Percentiles rank a stretch among this genome's conserved stretches.
These are phyloP conservation scores for Jatropha podagrica DNA, from an alignment of 441 rosid genomes.

Conservation along the genomic window DNA sequence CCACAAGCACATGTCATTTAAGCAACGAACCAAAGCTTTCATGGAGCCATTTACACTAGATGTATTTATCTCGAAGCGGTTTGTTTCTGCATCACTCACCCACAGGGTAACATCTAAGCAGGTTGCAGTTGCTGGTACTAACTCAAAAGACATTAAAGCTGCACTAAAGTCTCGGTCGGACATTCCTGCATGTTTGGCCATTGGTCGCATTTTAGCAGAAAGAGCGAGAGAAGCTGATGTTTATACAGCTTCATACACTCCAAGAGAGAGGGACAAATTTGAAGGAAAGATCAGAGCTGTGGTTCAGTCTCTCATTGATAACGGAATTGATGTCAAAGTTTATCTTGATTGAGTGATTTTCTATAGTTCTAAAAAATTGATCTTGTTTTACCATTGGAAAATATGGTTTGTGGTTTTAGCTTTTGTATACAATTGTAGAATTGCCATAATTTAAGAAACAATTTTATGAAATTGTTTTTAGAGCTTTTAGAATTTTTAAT, in stretches of 20 bases:
- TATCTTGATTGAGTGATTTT: slow-evolving; percentile 57
- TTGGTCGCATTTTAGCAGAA: slow-evolving; percentile 70
- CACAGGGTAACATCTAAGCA: slow-evolving; percentile 86
- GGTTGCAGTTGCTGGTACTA: slow-evolving; percentile 91
- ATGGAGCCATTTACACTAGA: slow-evolving; percentile 95
- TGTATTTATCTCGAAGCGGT: slow-evolving; percentile 82
- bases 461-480: neutral
- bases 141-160: slow-evolving; percentile 88
- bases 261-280: slow-evolving; percentile 84
- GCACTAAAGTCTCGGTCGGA: slow-evolving; percentile 70
- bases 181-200: slow-evolving; percentile 79
- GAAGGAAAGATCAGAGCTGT: slow-evolving; percentile 95
- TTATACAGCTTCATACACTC: slow-evolving; percentile 74
- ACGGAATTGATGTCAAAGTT: slow-evolving; percentile 74
- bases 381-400: neutral
- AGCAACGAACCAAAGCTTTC: slow-evolving; percentile 75
- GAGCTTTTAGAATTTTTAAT: neutral
- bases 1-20: slow-evolving; percentile 73
- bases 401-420: neutral
- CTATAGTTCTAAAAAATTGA: neutral
- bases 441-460: neutral
- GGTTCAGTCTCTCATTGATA: slow-evolving; percentile 87
- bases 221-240: slow-evolving; percentile 89
- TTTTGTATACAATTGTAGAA: neutral
- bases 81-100: slow-evolving; percentile 83